These are phyloP conservation scores for Orbilia ellipsospora DNA, from an alignment of 2,329 filamentous ascomycete species.

Conservation along the genomic window DNA sequence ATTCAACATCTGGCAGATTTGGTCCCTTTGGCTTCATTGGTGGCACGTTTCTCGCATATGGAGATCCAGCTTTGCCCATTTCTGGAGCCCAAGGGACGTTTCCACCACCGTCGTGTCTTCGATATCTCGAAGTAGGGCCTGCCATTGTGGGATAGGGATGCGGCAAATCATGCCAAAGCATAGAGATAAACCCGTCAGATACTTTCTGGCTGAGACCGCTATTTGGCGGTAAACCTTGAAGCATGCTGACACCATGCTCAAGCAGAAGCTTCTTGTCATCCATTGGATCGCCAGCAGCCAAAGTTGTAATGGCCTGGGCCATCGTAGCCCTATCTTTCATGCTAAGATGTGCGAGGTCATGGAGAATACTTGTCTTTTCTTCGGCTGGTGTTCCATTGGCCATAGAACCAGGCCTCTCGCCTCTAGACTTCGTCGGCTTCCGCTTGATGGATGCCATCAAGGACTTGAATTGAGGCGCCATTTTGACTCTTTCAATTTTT, in stretches of 20 bases:
- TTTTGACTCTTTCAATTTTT: constrained; percentile 39
- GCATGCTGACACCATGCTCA: constrained; percentile 68
- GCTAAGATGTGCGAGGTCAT: constrained; percentile 63
- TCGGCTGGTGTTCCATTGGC: constrained; percentile 59
- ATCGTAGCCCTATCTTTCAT: constrained; percentile 63
- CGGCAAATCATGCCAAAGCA: constrained; percentile 68
- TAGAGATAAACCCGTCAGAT: constrained; percentile 67
- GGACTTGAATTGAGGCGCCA: constrained; percentile 62
- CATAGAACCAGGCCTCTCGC: constrained; percentile 64
- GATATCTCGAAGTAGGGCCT: constrained; percentile 65
- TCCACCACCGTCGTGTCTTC: constrained; percentile 64
- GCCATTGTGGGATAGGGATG: constrained; percentile 66
- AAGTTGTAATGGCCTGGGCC: constrained; percentile 63
- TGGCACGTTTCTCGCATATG: constrained; percentile 74
- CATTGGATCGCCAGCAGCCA: constrained; percentile 65
- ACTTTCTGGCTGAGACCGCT: constrained; percentile 66
- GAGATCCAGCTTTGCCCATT: constrained; percentile 72
- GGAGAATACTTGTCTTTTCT: constrained; percentile 63
- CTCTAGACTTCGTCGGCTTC: constrained; percentile 65
- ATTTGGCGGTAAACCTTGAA: constrained; percentile 66
- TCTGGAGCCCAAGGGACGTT: constrained; percentile 72
- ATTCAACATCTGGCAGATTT: constrained; percentile 66
- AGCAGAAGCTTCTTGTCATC: constrained; percentile 66
- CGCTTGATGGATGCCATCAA: constrained; percentile 65
- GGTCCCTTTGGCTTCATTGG: constrained; percentile 66